Base-by-base conservation (phyloP, 2,329 filamentous ascomycete species). In the Aureobasidium subglaciale region DNA sequence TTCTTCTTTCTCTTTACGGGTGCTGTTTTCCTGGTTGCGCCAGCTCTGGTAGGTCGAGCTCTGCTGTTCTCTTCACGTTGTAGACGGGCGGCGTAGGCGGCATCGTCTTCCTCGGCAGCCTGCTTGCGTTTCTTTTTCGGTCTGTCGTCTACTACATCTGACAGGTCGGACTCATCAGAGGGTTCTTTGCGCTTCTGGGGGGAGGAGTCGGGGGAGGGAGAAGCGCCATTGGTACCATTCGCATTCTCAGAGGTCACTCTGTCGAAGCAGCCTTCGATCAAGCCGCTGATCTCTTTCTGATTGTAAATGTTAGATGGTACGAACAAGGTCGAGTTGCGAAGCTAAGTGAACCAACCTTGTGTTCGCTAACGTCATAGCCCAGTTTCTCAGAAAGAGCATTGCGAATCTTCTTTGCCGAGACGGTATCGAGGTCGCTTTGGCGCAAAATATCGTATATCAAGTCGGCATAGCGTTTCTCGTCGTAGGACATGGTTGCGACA, bases 41-140 rank as follows among this genome's bases (percentile, higher is more conserved):
- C 88, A 6, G 89, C 88, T 41, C 92, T 81, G 3, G 91, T 96
- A 16, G 88, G 40, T 83, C 77, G 2, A 74, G 76, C 15, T 29
- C 52, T 48, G 73, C 58, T 62, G 70, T 97, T 95, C 73, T 96
- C 90, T 70, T 97, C 88, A 0, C 90, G 92, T 71, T 99, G 93
- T 32, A 99, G 78, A 69, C 87, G 83, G 15, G 90, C 90, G 1
- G 93, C 93, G 59, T 92, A 82, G 41, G 87, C 84, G 30, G 92
- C 93, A 71, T 99, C 93, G 29, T 88, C 86, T 61, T 95, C 89
- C 62, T 81, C 74, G 25, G 82, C 79, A n/a, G 57, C 38, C 56
- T 76, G 71, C 70, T 86, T 86, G 73, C 89, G 90, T 62, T 73
- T 75, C 62, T 73, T 75, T 65, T 75, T 76, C 1, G 74, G 72